phyloP scores from a whole-genome alignment of 2,329 filamentous ascomycete genomes.

The Diaporthe eres region DNA sequence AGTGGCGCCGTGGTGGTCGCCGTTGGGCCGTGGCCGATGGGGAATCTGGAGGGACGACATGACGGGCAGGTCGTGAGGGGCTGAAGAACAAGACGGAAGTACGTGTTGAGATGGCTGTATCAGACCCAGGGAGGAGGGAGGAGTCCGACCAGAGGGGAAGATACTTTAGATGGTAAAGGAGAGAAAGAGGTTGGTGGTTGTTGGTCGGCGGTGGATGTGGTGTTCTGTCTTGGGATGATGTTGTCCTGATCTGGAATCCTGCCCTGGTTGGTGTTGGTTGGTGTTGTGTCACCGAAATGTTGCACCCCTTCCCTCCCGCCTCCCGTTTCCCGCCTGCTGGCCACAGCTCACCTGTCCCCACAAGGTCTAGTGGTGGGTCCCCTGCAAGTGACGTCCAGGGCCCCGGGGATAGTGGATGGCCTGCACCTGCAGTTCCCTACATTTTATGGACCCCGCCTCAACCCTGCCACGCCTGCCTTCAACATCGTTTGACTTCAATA shows the following conservation, averaged over 20 bases:
- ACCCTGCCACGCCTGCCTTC: background rate
- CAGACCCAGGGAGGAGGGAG: background rate
- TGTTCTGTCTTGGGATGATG: background rate
- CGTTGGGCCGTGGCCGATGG: constrained; percentile 63
- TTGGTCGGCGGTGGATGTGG: constrained; percentile 6
- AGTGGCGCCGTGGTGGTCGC: constrained; percentile 71
- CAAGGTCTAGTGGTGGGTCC: background rate
- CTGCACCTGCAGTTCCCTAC: background rate
- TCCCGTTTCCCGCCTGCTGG: background rate
- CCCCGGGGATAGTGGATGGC: background rate
- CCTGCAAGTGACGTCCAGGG: background rate
- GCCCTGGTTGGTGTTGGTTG: background rate
- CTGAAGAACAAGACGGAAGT: background rate
- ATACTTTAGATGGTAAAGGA: background rate
- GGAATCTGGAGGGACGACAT: constrained; percentile 74
- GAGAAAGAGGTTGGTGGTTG: background rate
- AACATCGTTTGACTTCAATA: background rate
- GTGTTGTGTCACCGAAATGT: constrained; percentile 17
- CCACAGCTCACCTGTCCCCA: constrained; percentile 15
- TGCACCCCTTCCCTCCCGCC: background rate
- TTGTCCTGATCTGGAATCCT: constrained; percentile 29
- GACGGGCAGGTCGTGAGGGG: constrained; percentile 39
- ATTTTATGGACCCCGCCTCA: background rate
- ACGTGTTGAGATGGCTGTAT: background rate
- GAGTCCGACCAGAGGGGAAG: background rate